These are phyloP conservation scores for Coelastrella sp. DNA, from an alignment of 139 green algal species.

Conservation along the genomic window DNA sequence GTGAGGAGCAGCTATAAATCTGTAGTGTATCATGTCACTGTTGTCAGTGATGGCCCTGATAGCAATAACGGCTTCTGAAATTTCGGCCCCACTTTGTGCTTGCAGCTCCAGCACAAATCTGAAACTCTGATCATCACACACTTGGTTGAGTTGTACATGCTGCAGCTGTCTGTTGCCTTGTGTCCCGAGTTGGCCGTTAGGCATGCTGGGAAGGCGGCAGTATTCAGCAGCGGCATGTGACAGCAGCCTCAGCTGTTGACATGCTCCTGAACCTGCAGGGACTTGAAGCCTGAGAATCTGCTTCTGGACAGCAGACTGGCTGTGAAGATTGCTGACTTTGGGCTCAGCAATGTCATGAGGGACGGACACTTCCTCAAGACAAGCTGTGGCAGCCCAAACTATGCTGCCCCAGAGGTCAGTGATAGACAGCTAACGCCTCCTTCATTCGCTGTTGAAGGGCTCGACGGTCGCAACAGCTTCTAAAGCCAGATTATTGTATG, in stretches of 20 bases:
- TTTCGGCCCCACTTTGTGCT: no score
- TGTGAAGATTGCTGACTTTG: constrained; percentile 98
- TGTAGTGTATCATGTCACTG: background rate
- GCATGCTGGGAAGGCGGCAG: no score
- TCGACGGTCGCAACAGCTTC: no score
- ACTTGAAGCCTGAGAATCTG: constrained; percentile 99
- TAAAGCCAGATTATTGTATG: no score
- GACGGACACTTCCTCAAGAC: constrained; percentile 99
- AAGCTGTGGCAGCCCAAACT: constrained; percentile 97
- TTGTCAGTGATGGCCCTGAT: background rate
- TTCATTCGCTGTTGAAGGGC: background rate
- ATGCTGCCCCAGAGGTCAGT: constrained; percentile 95
- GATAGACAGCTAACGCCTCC: no score
- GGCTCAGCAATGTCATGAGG: constrained; percentile 98
- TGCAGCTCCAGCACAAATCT: no score
- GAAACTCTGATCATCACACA: no score
- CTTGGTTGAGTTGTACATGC: background rate
- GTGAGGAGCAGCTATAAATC: no score
- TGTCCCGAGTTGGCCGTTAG: background rate
- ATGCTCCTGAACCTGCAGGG: constrained; percentile 51
- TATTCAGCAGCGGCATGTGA: no score
- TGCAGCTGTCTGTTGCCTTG: background rate
- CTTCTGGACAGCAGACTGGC: constrained; percentile 91
- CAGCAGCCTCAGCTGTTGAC: no score
- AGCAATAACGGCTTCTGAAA: background rate